phyloP scores from a whole-genome alignment of 371 early-diverging fungal species.

The Batrachochytrium dendrobatidis region DNA sequence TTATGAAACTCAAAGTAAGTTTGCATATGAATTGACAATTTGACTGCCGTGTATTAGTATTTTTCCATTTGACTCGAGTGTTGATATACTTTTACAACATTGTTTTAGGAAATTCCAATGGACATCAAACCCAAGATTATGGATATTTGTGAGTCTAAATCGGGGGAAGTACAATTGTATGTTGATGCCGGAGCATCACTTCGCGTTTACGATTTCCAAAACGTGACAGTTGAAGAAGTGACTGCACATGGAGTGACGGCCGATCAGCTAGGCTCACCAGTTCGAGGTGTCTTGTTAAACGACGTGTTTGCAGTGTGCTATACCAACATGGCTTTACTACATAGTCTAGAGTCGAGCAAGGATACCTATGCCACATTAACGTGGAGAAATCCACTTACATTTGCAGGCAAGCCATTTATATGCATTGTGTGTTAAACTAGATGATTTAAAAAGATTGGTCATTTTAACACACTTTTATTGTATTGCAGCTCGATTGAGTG shows the following conservation, averaged over 20 bases:
- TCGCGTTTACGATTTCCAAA: conserved; percentile 26
- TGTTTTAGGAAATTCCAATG: conserved; percentile 20
- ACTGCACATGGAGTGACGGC: conserved; percentile 15
- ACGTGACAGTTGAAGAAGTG: conserved; percentile 25
- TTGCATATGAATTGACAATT: not conserved
- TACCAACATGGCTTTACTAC: conserved; percentile 5
- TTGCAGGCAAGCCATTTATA: conserved; percentile 25
- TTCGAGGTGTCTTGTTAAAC: conserved; percentile 21
- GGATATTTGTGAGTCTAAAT: conserved; percentile 23
- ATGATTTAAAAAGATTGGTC: too few species aligned
- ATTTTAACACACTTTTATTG: not conserved
- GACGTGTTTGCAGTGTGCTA: conserved; percentile 31
- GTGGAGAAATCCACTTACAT: conserved; percentile 40
- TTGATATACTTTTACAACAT: conserved; percentile 2
- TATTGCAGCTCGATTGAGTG: conserved; percentile 28
- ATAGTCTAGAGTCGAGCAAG: not conserved
- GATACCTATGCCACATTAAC: conserved; percentile 12
- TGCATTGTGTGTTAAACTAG: too few species aligned
- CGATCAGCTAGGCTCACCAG: conserved; percentile 27
- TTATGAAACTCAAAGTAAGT: conserved; percentile 43
- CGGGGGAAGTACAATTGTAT: conserved; percentile 20
- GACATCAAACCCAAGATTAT: conserved; percentile 19
- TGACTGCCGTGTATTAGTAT: not conserved
- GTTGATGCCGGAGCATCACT: conserved; percentile 22
- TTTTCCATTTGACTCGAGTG: not conserved